phyloP scores from a whole-genome alignment of 2,329 filamentous ascomycete species.

The Pseudogymnoascus sp. region DNA sequence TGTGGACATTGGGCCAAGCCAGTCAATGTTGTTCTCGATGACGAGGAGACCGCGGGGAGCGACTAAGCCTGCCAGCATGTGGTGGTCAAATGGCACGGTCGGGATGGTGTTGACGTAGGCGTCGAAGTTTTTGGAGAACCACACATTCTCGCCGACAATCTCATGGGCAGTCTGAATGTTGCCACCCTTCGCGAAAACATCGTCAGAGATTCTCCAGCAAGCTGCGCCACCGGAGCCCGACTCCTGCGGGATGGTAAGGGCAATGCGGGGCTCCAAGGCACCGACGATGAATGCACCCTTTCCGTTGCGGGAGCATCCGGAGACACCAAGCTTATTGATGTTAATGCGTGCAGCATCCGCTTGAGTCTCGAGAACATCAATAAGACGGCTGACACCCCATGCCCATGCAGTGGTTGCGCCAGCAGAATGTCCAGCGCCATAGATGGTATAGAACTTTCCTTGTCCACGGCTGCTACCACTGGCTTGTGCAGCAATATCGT shows the following conservation, averaged over 20 bases:
- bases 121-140: slow-evolving; percentile 53
- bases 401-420: slow-evolving; percentile 56
- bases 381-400: slow-evolving; percentile 54
- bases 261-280: slow-evolving; percentile 51
- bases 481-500: slow-evolving; percentile 47
- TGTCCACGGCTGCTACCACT: slow-evolving; percentile 42
- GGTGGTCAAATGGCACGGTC: slow-evolving; percentile 48
- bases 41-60: slow-evolving; percentile 50
- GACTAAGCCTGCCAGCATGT: slow-evolving; percentile 50
- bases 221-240: slow-evolving; percentile 54
- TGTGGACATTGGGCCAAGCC: slow-evolving; percentile 46
- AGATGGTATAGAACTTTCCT: slow-evolving; percentile 54
- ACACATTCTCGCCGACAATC: slow-evolving; percentile 55
- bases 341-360: slow-evolving; percentile 41
- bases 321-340: slow-evolving; percentile 45
- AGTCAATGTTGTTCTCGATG: slow-evolving; percentile 48
- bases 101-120: slow-evolving; percentile 40
- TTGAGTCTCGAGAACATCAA: slow-evolving; percentile 48
- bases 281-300: slow-evolving; percentile 58
- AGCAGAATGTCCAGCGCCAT: slow-evolving; percentile 47
- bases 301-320: slow-evolving; percentile 57
- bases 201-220: slow-evolving; percentile 51
- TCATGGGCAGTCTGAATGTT: slow-evolving; percentile 53
- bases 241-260: slow-evolving; percentile 55
- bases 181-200: slow-evolving; percentile 42